A percentile compares a stretch with the other conserved stretches of the same genome.
phyloP scores from a whole-genome alignment of 352 stramenopile species.

The Phytophthora ohioensis region DNA sequence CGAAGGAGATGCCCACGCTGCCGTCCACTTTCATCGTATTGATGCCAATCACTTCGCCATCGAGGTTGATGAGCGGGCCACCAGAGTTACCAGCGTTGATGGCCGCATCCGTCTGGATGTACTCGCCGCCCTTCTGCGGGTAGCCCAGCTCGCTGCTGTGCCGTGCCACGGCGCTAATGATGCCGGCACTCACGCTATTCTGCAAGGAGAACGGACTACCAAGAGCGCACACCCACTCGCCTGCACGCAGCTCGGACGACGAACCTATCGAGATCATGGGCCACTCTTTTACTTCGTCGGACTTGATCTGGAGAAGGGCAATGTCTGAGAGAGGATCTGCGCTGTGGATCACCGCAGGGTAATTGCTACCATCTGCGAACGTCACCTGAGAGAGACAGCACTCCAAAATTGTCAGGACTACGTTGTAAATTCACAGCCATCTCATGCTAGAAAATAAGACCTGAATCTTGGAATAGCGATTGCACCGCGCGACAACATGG shows the following conservation, averaged over 20 bases:
- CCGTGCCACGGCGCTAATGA: slow-evolving; percentile 91
- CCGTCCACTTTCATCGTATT: slow-evolving; percentile 95
- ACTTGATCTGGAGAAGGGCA: slow-evolving; percentile 89
- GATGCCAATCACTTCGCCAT: slow-evolving; percentile 94
- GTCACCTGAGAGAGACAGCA: slow-evolving; percentile 62
- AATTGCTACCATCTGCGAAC: slow-evolving; percentile 86
- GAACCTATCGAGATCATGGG: slow-evolving; percentile 77
- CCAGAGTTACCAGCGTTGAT: slow-evolving; percentile 95
- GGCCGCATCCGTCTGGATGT: slow-evolving; percentile 95
- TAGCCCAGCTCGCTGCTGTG: slow-evolving; percentile 92
- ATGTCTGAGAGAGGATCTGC: slow-evolving; percentile 92
- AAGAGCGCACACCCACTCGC: slow-evolving; percentile 94
- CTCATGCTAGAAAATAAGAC: slow-evolving; percentile 27
- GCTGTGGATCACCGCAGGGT: slow-evolving; percentile 80
- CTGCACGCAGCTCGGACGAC: slow-evolving; percentile 81
- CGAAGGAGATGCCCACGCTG: slow-evolving; percentile 92
- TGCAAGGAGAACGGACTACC: slow-evolving; percentile 92
- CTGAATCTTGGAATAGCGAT: slow-evolving; percentile 85
- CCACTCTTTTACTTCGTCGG: slow-evolving; percentile 61
- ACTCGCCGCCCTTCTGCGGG: slow-evolving; percentile 82
- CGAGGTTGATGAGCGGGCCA: slow-evolving; percentile 93
- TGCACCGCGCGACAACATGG: slow-evolving; percentile 89
- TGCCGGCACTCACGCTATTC: slow-evolving; percentile 93
- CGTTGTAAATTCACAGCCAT: not conserved
- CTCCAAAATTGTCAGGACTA: not conserved